Evolutionary conservation across 1,284 basidiomycete species (phyloP), one percentile per base, ranked within the genome.

Genomic region (Baeospora myosura): DNA sequence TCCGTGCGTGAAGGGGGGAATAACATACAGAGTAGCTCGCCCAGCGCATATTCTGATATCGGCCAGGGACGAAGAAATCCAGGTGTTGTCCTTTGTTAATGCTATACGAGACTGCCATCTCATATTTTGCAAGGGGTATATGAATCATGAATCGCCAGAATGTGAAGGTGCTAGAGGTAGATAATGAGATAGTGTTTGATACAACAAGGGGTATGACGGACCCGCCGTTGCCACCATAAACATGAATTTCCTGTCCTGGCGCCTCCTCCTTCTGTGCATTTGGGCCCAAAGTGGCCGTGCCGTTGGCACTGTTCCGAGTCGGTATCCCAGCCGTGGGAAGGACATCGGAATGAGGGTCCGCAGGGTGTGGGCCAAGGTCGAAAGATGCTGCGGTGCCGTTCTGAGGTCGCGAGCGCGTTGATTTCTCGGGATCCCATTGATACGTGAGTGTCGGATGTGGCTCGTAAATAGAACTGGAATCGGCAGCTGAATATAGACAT

Each of bases 91-190:
- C 88, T 18, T 76, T 64, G 54, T 94, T 93, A 49, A 93, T 69
- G 34, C 72, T 72, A 57, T 98, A 98, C 41, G 68, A 71, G 35
- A 96, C 73, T n/a, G 71, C 65, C 72, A 90, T 88, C 64, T 95
- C 89, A 26, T 70, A 64, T 5, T 71, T 62, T 3, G 74, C 71
- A 5, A 98, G 61, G 4, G 89, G 90, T 42, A 98, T 74, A 51
- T 86, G 78, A 42, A 98, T 78, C 59, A 86, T 74, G 69, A 98
- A 98, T 41, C 96, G 75, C 89, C 92, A 98, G 66, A 98, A 98
- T 1, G 89, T 91, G 57, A 76, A 90, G 0, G 85, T 83, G 11
- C 89, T 86, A 26, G 12, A 34, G 35, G 26, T 33, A 17, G 16
- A 16, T 11, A 22, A 21, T 32, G 32, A 48, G 21, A 26, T 34